These are phyloP conservation scores for Kwoniella pini DNA, from an alignment of 768 basidiomycete genomes.

Conservation along the genomic window DNA sequence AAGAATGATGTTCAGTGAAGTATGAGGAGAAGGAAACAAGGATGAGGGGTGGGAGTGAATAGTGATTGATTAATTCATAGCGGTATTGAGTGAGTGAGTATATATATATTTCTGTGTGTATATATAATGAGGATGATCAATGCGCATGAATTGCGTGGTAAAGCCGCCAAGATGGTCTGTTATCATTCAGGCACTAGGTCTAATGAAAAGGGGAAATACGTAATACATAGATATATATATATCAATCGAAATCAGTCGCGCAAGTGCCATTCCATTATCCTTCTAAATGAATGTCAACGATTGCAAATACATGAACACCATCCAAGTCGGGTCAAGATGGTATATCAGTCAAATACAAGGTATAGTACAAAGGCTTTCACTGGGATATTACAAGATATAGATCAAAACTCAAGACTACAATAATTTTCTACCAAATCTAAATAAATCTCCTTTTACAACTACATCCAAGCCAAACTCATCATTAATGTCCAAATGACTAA, in stretches of 20 bases:
- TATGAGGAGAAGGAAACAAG: not conserved
- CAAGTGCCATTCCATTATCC: not conserved
- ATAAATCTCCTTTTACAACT: conserved; percentile 25
- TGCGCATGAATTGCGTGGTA: conserved; percentile 12
- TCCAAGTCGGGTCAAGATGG: too few species aligned
- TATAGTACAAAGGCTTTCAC: too few species aligned
- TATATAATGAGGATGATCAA: not conserved
- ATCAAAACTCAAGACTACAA: too few species aligned
- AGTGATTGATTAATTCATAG: not conserved
- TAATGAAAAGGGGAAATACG: conserved; percentile 1
- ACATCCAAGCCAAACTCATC: conserved; percentile 38
- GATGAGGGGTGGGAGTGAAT: not conserved
- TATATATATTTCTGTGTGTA: not conserved
- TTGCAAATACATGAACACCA: not conserved
- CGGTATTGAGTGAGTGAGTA: not conserved
- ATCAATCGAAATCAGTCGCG: conserved; percentile 16
- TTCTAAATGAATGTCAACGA: not conserved
- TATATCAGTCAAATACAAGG: too few species aligned
- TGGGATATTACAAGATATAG: too few species aligned
- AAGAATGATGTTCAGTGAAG: conserved; percentile 1
- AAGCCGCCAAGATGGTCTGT: conserved; percentile 9
- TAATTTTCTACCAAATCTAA: conserved; percentile 23
- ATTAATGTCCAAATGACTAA: conserved; percentile 17
- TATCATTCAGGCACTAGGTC: conserved; percentile 5
- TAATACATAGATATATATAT: not conserved